Base-by-base conservation (phyloP, 768 basidiomycete species). In the Clathrus columnatus region DNA sequence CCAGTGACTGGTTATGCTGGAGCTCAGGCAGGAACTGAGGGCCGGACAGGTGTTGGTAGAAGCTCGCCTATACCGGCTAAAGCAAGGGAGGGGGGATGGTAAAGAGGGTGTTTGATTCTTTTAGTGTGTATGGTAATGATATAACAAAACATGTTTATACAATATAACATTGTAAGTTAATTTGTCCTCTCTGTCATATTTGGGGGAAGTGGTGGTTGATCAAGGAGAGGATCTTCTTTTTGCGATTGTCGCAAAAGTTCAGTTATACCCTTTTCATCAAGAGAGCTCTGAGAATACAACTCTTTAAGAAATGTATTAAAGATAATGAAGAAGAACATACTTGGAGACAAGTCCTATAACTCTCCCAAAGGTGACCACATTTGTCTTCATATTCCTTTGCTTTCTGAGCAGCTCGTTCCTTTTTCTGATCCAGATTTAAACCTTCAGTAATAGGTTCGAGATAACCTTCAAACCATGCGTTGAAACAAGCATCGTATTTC, bases 381-480 rank as follows among this genome's bases (percentile, higher is more conserved):
- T 84, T 85, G 45, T 74, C 67, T 62, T 97, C 84, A 66, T 93
- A 95, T 67, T 95, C 89, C 42, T 85, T 84, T 5, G 91, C 89
- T 69, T 93, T 94, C 57, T 79, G 70, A 62, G 83, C 81, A 2
- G 86, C 82, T 63, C 85, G 84, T 46, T 74, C 78, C 16, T 75
- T 71, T 47, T 81, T 80, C 54, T 77, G 71, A 51, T 76, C 72
- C 74, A 63, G 28, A 70, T 66, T 66, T 57, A 17, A 62, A 56
- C 27, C 64, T 64, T 24, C 70, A 63, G 17, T 85, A 74, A 8
- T 82, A 7, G 92, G 92, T 64, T 92, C 87, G 21, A 97, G 82
- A 68, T 97, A 99, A 10, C 90, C 91, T 68, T 96, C 93, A 62
- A 99, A 93, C 95, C 94, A 97, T 7, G 87, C 81, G 64, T 96